These are phyloP conservation scores for Termitomyces bulborhizus DNA, from an alignment of 768 basidiomycete genomes.

Conservation along the genomic window DNA sequence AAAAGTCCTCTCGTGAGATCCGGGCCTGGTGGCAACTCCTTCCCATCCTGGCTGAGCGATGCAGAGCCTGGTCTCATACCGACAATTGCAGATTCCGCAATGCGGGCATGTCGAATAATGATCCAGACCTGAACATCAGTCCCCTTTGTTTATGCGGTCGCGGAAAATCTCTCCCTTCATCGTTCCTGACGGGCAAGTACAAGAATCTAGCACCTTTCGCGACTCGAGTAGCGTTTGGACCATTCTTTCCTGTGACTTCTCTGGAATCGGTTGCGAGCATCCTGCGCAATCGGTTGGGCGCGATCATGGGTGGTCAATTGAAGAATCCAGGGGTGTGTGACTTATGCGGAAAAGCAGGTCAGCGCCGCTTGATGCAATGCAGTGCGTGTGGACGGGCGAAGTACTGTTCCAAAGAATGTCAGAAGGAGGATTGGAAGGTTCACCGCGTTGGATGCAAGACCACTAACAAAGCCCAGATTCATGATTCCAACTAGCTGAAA, in stretches of 20 bases:
- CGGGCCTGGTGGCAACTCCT: constrained; percentile 46
- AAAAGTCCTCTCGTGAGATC: constrained; percentile 17
- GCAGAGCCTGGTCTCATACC: constrained; percentile 45
- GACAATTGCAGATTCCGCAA: constrained; percentile 40
- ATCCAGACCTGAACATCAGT: constrained; percentile 24
- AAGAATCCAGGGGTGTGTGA: constrained; percentile 13
- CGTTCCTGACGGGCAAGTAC: constrained; percentile 31
- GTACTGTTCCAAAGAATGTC: constrained; percentile 30
- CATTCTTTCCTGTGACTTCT: constrained; percentile 47
- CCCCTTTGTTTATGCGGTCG: constrained; percentile 51
- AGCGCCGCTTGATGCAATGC: constrained; percentile 20
- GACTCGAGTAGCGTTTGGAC: constrained; percentile 46
- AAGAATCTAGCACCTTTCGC: constrained; percentile 32
- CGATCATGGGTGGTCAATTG: neutral
- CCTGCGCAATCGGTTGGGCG: neutral
- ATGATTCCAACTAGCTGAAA: neutral
- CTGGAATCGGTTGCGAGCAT: constrained; percentile 27
- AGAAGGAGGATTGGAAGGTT: constrained; percentile 29
- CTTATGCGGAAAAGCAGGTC: constrained; percentile 22
- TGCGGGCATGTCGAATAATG: constrained; percentile 29
- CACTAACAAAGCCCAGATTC: neutral
- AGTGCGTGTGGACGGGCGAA: constrained; percentile 21
- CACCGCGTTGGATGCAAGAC: constrained; percentile 13
- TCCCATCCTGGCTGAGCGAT: constrained; percentile 45
- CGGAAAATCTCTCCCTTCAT: constrained; percentile 35